A percentile compares a stretch with the other conserved stretches of the same genome.
phyloP scores from a whole-genome alignment of 106 monocot species.

The Chionographis japonica region DNA sequence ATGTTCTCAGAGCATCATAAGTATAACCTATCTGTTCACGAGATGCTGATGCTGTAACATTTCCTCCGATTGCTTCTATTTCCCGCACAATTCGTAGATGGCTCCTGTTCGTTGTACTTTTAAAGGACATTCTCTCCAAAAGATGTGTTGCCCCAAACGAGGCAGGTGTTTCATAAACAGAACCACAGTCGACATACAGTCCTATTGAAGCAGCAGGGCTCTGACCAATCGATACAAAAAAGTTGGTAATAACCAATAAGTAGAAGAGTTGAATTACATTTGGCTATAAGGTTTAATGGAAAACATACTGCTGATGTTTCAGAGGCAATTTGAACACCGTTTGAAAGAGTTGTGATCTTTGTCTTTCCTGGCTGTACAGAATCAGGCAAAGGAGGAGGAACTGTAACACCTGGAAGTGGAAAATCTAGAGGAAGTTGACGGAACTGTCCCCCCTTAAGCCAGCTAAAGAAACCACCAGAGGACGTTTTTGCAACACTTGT shows the following conservation, averaged over 20 bases:
- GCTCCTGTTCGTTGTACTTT: conserved; percentile 71
- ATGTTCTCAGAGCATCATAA: conserved; percentile 69
- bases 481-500: conserved; percentile 60
- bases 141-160: conserved; percentile 59
- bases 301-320: conserved; percentile 58
- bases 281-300: background rate
- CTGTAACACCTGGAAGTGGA: conserved; percentile 43
- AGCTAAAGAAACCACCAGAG: conserved; percentile 60
- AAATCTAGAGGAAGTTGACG: conserved; percentile 43
- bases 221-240: conserved; percentile 17
- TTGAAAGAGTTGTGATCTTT: conserved; percentile 59
- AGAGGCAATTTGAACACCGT: conserved; percentile 72
- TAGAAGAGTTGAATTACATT: background rate
- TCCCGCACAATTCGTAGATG: conserved; percentile 73
- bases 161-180: conserved; percentile 55
- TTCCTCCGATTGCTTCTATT: conserved; percentile 78
- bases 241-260: background rate
- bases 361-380: conserved; percentile 60
- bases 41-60: conserved; percentile 59
- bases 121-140: conserved; percentile 75
- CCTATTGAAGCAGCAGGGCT: conserved; percentile 66
- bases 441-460: conserved; percentile 51
- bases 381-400: conserved; percentile 63
- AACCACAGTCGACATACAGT: conserved; percentile 70
- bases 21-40: conserved; percentile 84